Percentiles rank a stretch among this genome's conserved stretches.
Conservation (phyloP, 176 grass and related monocot species). For the sorghum (Sorghum bicolor) region DNA sequence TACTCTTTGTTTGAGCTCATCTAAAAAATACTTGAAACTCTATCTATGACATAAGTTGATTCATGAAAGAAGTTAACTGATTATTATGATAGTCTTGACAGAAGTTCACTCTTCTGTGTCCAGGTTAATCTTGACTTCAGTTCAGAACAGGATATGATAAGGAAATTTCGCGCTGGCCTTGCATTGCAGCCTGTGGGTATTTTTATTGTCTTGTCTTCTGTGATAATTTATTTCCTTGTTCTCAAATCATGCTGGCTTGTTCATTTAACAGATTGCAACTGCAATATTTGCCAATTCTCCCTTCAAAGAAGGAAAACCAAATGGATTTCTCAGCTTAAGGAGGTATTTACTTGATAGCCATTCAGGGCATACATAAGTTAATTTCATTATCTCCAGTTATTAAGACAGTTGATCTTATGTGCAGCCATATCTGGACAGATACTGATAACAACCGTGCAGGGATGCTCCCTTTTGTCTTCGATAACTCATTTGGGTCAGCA, state of each 20-base stretch:
- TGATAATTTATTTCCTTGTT: constrained; percentile 14
- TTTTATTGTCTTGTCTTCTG: constrained; percentile 32
- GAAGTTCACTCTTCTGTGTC: constrained; percentile 5
- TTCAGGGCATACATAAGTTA: background rate
- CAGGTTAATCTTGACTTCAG: constrained; percentile 99
- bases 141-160: constrained; percentile 97
- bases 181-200: constrained; percentile 90
- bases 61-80: constrained; percentile 7
- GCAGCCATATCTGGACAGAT: constrained; percentile 98
- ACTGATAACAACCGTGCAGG: constrained; percentile 96
- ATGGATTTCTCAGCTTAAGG: constrained; percentile 96
- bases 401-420: constrained; percentile 29
- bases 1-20: background rate
- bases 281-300: constrained; percentile 99
- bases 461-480: constrained; percentile 98
- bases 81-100: background rate
- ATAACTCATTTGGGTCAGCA: constrained; percentile 79
- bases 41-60: background rate
- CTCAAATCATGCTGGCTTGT: constrained; percentile 5
- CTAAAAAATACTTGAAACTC: background rate
- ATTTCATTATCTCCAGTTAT: background rate
- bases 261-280: constrained; percentile 85
- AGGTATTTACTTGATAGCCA: constrained; percentile 46
- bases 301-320: constrained; percentile 99
- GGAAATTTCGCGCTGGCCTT: constrained; percentile 81